Evolutionary conservation across 1,284 basidiomycete species (phyloP).

Genomic region (Apiotrichum gracile): DNA sequence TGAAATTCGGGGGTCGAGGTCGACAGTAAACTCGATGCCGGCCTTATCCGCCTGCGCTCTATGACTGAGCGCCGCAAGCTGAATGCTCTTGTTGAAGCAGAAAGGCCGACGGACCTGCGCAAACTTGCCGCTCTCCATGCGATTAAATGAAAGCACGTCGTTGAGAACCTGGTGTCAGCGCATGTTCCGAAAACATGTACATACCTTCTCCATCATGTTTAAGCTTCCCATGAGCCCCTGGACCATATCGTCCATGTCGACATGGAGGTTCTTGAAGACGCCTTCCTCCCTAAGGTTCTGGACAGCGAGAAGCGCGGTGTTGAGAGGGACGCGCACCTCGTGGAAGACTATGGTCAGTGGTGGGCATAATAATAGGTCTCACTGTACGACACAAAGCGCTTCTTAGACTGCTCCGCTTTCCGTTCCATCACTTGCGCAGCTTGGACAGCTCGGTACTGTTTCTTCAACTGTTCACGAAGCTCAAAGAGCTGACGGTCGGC

Average conservation of each 20-base stretch:
- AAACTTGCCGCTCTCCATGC: slow-evolving; percentile 49
- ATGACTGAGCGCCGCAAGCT: slow-evolving; percentile 71
- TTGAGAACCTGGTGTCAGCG: slow-evolving; percentile 57
- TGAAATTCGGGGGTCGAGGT: slow-evolving; percentile 69
- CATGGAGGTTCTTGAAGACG: slow-evolving; percentile 77
- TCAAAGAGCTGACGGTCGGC: slow-evolving; percentile 58
- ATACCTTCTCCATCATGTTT: slow-evolving; percentile 59
- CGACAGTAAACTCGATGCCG: slow-evolving; percentile 60
- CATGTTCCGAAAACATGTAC: background rate
- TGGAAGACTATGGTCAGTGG: slow-evolving; percentile 32
- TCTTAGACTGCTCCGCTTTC: slow-evolving; percentile 67
- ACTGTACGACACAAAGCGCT: slow-evolving; percentile 73
- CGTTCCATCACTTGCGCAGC: slow-evolving; percentile 79
- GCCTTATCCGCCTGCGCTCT: slow-evolving; percentile 67
- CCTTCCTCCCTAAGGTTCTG: background rate
- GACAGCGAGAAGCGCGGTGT: slow-evolving; percentile 73
- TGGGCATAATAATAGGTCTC: slow-evolving; percentile 47
- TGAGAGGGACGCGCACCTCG: slow-evolving; percentile 79
- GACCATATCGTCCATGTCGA: slow-evolving; percentile 49
- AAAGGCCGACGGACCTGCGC: slow-evolving; percentile 56
- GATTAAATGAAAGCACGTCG: slow-evolving; percentile 60
- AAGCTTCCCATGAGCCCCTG: slow-evolving; percentile 64
- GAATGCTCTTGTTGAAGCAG: slow-evolving; percentile 74
- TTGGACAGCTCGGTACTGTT: slow-evolving; percentile 65
- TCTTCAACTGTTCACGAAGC: slow-evolving; percentile 65